Base-by-base conservation (phyloP, 257 asterid genomes). In the Solanum sejunctum region DNA sequence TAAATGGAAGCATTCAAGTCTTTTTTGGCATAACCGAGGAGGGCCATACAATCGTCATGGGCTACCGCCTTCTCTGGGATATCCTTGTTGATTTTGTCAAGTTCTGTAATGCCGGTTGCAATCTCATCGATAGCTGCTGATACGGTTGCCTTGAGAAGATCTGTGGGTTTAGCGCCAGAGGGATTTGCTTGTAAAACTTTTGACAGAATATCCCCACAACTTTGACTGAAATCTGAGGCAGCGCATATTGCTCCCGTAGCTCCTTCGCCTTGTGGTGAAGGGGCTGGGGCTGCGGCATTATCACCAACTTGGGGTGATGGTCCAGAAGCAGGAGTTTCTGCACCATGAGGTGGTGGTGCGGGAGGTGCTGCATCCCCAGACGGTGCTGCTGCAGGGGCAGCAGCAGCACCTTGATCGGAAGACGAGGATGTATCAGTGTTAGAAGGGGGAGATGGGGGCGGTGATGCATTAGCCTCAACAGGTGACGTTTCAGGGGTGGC, bases 1-100 rank as follows among this genome's bases (percentile, higher is more conserved):
- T 90, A 73, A 43, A 89, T 84, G 1, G 99, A 91, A 64, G 84
- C 84, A 13, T 93, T 92, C 16, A 96, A 85, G 79, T 96, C 99
- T 4, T 91, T 98, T 80, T 84, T 95, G 1, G 97, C 97, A 26
- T 96, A 97, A 0, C 79, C 73, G 1, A 96, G 84, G 0, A 96
- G 89, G 7, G 86, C 86, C 64, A 93, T 20, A 69, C 99, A 96
- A 58, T 92, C 94, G 15, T 92, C 89, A 56, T 93, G 55, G 0
- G 98, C 97, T 0, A 92, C 92, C 84, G 92, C 90, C 32, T 85
- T 90, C 15, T 88, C 79, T 0, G 97, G 94, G 12, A 84, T 84
- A 21, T 92, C 94, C 60, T 89, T 81, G 55, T 89, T 89, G 18
- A 93, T 51, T 0, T 55, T 85, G 70, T 70, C 39, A 0, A 90